Conservation (phyloP, 768 basidiomycete genomes). For the Mycena alexandri region DNA sequence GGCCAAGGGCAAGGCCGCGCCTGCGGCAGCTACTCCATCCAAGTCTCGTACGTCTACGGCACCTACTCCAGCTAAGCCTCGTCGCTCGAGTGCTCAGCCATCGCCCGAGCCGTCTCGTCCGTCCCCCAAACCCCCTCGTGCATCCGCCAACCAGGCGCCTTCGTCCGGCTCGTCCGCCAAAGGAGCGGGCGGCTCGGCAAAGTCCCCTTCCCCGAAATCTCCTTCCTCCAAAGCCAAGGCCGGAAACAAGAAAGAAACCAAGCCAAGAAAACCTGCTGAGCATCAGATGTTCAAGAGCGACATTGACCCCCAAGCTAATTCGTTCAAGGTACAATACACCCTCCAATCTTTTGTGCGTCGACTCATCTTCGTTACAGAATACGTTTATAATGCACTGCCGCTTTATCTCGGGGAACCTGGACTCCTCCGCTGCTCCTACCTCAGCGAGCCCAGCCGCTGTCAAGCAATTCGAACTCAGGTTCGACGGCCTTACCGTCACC, state of each 20-base stretch:
- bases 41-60: no score
- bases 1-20: conserved; percentile 1
- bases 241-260: no score
- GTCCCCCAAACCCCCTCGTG: not conserved
- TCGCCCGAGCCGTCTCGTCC: not conserved
- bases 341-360: not conserved
- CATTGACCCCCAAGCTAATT: not conserved
- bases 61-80: no score
- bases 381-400: conserved; percentile 17
- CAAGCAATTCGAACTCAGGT: conserved; percentile 13
- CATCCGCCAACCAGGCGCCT: not conserved
- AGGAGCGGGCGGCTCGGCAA: not conserved
- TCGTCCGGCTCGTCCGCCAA: not conserved
- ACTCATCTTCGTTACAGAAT: conserved; percentile 3
- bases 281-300: conserved; percentile 24
- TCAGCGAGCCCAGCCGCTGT: not conserved
- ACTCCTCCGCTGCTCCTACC: not conserved
- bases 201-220: no score
- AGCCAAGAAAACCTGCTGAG: conserved; percentile 14
- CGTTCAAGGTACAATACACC: no score
- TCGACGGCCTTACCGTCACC: conserved; percentile 13
- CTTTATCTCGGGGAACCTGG: conserved; percentile 9
- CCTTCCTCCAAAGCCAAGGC: conserved; percentile 10
- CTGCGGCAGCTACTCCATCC: not conserved
- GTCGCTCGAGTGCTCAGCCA: no score